A percentile compares a stretch with the other conserved stretches of the same genome.
Conservation (phyloP, 2,329 filamentous ascomycete genomes). For the Fusarium acutatum region DNA sequence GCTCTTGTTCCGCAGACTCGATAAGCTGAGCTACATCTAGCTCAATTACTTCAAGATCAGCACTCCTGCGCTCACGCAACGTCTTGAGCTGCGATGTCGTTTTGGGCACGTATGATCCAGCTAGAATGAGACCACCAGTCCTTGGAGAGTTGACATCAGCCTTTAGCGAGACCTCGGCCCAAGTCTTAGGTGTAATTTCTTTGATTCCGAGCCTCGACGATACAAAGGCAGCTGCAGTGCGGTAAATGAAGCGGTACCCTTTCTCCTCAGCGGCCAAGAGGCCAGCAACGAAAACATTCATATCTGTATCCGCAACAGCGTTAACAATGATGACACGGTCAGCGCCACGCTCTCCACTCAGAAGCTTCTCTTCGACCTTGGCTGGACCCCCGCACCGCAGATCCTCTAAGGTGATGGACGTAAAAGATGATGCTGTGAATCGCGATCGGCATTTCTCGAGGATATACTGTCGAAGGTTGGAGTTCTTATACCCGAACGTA, state of each 20-base stretch:
- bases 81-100: not conserved
- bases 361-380: not conserved
- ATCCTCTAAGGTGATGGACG: not conserved
- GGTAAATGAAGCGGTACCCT: constrained; percentile 48
- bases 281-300: constrained; percentile 62
- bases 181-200: constrained; percentile 57
- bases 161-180: not conserved
- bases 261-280: constrained; percentile 49
- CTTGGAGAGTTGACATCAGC: not conserved
- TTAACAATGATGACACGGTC: constrained; percentile 57
- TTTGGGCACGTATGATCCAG: not conserved
- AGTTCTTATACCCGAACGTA: constrained; percentile 64
- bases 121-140: not conserved
- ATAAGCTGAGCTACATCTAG: not conserved
- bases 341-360: fast-evolving
- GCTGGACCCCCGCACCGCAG: not conserved
- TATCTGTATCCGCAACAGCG: constrained; percentile 61
- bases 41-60: not conserved
- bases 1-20: not conserved
- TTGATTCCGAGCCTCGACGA: constrained; percentile 60
- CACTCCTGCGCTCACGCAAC: not conserved
- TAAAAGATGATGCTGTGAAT: constrained; percentile 50
- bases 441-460: constrained; percentile 59
- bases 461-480: constrained; percentile 56
- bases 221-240: constrained; percentile 53